Conservation (phyloP, 495 filamentous ascomycete species). For the Neurospora hispaniola region DNA sequence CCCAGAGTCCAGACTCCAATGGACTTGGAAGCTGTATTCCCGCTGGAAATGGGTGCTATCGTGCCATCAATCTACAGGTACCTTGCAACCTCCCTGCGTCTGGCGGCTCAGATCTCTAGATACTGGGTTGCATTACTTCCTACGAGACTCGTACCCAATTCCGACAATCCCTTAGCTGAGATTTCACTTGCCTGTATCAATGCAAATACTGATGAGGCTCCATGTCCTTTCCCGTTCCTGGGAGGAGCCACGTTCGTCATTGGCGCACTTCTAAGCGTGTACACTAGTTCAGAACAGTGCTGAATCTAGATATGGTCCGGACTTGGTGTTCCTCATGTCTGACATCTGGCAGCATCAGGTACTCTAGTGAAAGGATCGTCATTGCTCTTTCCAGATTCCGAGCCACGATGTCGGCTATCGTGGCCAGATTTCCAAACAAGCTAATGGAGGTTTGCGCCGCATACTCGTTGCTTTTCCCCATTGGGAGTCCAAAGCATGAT, state of each 20-base stretch:
- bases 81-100: background rate
- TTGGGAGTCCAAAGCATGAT: background rate
- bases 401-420: background rate
- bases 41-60: background rate
- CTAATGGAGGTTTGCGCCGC: background rate
- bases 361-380: background rate
- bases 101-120: background rate
- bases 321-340: background rate
- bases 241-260: background rate
- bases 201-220: background rate
- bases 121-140: background rate
- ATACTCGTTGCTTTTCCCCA: background rate
- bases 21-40: background rate
- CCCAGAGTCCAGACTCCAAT: background rate
- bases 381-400: background rate
- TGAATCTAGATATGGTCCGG: background rate
- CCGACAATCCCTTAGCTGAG: background rate
- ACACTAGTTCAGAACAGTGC: background rate
- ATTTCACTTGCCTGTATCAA: background rate
- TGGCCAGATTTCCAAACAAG: background rate
- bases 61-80: background rate
- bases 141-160: background rate
- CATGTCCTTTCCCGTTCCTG: background rate
- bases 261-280: background rate
- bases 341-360: background rate